Evolutionary conservation across 2,329 filamentous ascomycete species (phyloP), one percentile per base, ranked within the genome.

Genomic region (Paecilomyces formosus): DNA sequence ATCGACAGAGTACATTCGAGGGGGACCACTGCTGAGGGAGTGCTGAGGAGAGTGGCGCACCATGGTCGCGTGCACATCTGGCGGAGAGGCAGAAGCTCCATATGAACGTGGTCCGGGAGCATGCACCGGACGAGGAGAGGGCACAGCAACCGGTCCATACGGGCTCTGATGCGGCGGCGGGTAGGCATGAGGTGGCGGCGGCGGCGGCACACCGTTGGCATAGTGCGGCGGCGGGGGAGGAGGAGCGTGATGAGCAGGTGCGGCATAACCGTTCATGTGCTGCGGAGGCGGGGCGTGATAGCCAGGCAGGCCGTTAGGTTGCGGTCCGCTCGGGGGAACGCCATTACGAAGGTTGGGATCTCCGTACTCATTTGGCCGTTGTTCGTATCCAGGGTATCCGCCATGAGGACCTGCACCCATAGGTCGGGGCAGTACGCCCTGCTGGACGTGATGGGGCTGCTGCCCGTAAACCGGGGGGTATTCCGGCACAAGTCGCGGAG

Each of bases 201-300:
- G 74, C 60, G 73, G 64, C 30, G 72, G 70, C 24, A 68, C 65
- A 5, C 71, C 68, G 55, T 66, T 69, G 21, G 69, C 53, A 57
- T 71, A 72, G 58, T 71, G 78, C 21, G 79, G 72, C 13, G 80
- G 77, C 79, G 83, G 50, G 74, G 64, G 54, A 3, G 75, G 66
- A 69, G 26, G 71, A 63, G 15, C 53, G 56, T 33, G 63, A 8
- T 63, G 54, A 54, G 63, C 59, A 53, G 67, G 62, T 13, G 26
- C 53, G 55, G 24, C 53, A 53, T 55, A 61, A 21, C 58, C 60
- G 50, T 61, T 61, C n/a, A 58, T n/a, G 26, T 57, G 60, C 39
- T 55, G 55, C 2, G 58, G 55, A n/a, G 55, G 31, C 67, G 63
- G 26, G 62, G 63, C 39, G 66, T 60, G 55, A 62, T 68, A 72